Evolutionary conservation across 2,329 filamentous ascomycete genomes (phyloP), one percentile per base, ranked within the genome.

Genomic region (Fusarium vanettenii): DNA sequence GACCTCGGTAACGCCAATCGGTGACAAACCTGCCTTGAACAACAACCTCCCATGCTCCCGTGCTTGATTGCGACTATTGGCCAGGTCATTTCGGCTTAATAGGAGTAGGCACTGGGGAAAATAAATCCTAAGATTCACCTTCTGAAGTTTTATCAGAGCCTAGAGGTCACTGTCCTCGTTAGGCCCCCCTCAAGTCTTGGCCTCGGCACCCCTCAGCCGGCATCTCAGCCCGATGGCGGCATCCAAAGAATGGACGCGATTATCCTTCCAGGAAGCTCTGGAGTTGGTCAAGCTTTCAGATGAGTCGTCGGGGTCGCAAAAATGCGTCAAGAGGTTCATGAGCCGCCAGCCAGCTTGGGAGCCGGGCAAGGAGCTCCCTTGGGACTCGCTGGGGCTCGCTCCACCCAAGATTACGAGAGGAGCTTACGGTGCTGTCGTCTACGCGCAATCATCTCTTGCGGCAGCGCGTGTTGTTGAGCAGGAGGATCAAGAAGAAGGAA

Each of bases 371-470:
- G 79, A 82, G 20, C 72, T 83, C 13, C 81, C 81, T 6, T 80
- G 80, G 80, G 73, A 75, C 6, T 33, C 69, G 3, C 6, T 78
- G 3, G 77, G 77, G 11, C 57, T 73, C 8, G 41, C 25, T 56
- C 61, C 41, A 0, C 63, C 68, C 4, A 76, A 60, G 50, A 70
- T 72, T 48, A 73, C 59, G 37, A 78, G 73, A 22, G 79, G 80
- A n/a, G 81, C 80, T 0, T 85, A 80, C 55, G 84, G 84, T 7
- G 83, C 82, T 6, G 80, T 82, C 27, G 83, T 85, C 33, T 85
- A 82, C 65, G 79, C 79, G 4, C 81, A 84, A 66, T 80, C 84
- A 16, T 74, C 84, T 9, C 72, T 85, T 8, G 83, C 82, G 10
- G 84, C 83, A 2, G 73, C 83, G 1, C 77, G 80, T 48, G 76